These are phyloP conservation scores for Aspergillus baeticus DNA, from an alignment of 495 filamentous ascomycete species.

Conservation along the genomic window DNA sequence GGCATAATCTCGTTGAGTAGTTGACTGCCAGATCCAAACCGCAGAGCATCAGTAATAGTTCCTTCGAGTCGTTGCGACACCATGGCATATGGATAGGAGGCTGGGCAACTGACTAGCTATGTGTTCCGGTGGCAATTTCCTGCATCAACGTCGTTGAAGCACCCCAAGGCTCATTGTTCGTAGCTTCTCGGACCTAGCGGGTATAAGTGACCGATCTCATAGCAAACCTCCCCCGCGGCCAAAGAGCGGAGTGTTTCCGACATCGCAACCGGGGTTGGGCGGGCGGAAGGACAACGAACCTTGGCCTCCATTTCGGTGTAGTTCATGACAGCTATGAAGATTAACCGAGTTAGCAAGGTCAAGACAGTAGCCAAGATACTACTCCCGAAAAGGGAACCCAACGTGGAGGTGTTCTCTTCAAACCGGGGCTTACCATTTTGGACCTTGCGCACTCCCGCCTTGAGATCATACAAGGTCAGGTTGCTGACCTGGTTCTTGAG, in stretches of 20 bases:
- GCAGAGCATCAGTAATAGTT: conserved; percentile 18
- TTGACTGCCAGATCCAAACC: conserved; percentile 57
- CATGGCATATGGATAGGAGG: background rate
- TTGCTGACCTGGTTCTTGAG: conserved; percentile 90
- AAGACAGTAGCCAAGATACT: too few relatives aligned
- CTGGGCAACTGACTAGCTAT: conserved; percentile 78
- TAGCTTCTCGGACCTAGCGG: conserved; percentile 83
- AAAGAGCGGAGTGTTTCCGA: background rate
- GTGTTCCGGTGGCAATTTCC: conserved; percentile 96
- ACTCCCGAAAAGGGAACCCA: too few relatives aligned
- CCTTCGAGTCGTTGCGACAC: conserved; percentile 9
- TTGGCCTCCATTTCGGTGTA: conserved; percentile 99
- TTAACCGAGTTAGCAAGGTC: background rate
- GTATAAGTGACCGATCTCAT: conserved; percentile 20
- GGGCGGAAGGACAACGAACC: conserved; percentile 50
- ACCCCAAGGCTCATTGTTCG: conserved; percentile 97
- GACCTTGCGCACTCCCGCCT: conserved; percentile 94
- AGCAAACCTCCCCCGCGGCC: background rate
- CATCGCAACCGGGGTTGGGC: conserved; percentile 8
- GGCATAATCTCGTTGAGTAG: conserved; percentile 99
- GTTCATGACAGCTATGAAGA: conserved; percentile 86
- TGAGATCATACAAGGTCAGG: conserved; percentile 93
- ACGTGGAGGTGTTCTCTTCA: background rate
- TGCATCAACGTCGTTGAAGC: conserved; percentile 89
- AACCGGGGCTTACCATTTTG: conserved; percentile 76